Base-by-base conservation (phyloP, 78 protist species). In the Corallochytrium limacisporum region DNA sequence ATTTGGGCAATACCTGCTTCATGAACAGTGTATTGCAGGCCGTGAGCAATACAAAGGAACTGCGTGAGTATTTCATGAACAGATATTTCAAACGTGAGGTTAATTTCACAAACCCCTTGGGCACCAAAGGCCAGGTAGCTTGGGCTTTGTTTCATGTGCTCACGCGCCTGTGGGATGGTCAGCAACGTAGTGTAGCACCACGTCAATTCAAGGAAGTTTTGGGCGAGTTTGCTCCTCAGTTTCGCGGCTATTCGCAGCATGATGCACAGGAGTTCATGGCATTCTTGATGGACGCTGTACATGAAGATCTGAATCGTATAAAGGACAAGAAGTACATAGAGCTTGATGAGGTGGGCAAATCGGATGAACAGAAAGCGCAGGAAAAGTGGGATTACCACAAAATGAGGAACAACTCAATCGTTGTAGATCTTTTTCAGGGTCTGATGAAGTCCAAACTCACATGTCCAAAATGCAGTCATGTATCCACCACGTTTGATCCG, bases 1-100 rank as follows among this genome's bases (percentile, higher is more conserved):
- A 91, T 48, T 65, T 89, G 31, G 97, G 97, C 51, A 88, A 88
- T 70, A 88, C 87, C 12, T 88, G 94, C 55, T 88, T 78, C 69
- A 85, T 88, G 91, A 84, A 82, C 69, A 60, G 85, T 29, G 74
- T 70, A 16, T 69, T 88, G 29, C 92, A 87, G 75, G 75, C 85
- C 37, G 76, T 84, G 26, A 38, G 56, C 46, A 13, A 68, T 36
- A 67, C 78, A 0, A 22, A 20, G 6, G 72, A 65, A 24, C 72
- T 86, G 20, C 44, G 69, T 0, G 18, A 9, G 16, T 82, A 59
- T 75, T 78, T 88, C 36, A 50, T 82, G 24, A 4, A 20, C 0
- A 63, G 44, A 6, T 32, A 13, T 16, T 77, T 38, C 47, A 5
- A 15, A 20, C 24, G 22, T 4, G 86, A 85, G 38, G 10, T 86